phyloP scores from a whole-genome alignment of 345 rosid species.

The Hevea brasiliensis region DNA sequence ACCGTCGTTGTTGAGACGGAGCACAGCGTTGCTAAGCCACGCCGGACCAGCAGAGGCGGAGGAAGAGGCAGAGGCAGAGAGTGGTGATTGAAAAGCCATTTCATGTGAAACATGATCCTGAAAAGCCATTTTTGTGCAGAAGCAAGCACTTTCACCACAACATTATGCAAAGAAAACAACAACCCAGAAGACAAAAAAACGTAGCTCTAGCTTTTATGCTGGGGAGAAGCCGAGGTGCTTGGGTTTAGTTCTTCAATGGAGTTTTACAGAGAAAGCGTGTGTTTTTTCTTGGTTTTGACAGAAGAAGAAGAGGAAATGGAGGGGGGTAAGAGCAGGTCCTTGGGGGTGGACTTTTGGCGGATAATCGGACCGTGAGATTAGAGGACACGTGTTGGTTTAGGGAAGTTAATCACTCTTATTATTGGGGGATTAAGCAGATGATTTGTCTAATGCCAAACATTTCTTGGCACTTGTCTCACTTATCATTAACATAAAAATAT shows the following conservation, averaged over 20 bases:
- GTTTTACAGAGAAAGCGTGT: neutral
- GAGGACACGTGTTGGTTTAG: slow-evolving; percentile 11
- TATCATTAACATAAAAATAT: neutral
- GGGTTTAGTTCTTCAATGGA: slow-evolving; percentile 1
- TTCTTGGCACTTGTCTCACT: neutral
- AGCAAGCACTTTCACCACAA: neutral
- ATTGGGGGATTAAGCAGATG: neutral
- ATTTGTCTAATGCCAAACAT: neutral
- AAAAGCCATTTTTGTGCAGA: slow-evolving; percentile 24
- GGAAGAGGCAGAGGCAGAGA: slow-evolving; percentile 18
- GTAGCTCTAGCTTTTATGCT: too few species aligned
- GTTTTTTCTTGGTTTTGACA: neutral
- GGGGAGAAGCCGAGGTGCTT: too few species aligned
- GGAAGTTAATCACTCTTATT: neutral
- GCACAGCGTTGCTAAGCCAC: slow-evolving; percentile 44
- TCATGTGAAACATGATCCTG: slow-evolving; percentile 33
- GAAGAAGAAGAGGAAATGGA: neutral
- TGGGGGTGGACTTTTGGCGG: slow-evolving; percentile 1
- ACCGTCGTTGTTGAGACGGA: slow-evolving; percentile 23
- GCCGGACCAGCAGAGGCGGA: slow-evolving; percentile 29
- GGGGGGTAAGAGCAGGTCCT: neutral
- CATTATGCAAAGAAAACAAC: neutral
- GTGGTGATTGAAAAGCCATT: slow-evolving; percentile 29
- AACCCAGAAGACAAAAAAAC: neutral
- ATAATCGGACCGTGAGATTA: slow-evolving; percentile 5